These are phyloP conservation scores for Ustilaginoidea virens DNA, from an alignment of 2,329 filamentous ascomycete genomes.

Conservation along the genomic window DNA sequence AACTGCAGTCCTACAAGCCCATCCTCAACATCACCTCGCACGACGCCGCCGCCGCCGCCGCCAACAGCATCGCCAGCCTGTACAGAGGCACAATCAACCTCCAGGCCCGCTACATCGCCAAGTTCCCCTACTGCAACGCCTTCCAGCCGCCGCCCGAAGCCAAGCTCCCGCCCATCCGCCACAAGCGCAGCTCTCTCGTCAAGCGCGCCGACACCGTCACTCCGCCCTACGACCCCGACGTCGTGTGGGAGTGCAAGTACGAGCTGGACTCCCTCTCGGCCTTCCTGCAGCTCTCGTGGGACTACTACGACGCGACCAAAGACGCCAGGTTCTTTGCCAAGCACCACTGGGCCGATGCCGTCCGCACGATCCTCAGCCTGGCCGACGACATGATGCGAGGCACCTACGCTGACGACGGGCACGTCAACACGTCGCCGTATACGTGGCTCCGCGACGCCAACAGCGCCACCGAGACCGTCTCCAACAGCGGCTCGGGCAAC, in stretches of 20 bases:
- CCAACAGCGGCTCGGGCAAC: conserved; percentile 61
- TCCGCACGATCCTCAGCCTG: conserved; percentile 53
- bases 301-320: conserved; percentile 61
- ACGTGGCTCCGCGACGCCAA: conserved; percentile 62
- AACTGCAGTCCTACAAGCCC: conserved; percentile 59
- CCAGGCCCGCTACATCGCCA: conserved; percentile 54
- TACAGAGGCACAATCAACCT: conserved; percentile 65
- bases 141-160: conserved; percentile 80
- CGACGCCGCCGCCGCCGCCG: conserved; percentile 20
- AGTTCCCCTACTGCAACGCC: conserved; percentile 76
- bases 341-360: conserved; percentile 55
- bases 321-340: conserved; percentile 61
- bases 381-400: conserved; percentile 56
- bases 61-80: conserved; percentile 41
- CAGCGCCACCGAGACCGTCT: conserved; percentile 65
- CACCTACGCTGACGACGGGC: conserved; percentile 51
- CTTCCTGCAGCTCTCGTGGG: conserved; percentile 66
- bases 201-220: conserved; percentile 34
- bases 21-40: conserved; percentile 37
- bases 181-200: conserved; percentile 8
- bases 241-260: conserved; percentile 92
- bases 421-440: conserved; percentile 46
- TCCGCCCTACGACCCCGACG: conserved; percentile 49
- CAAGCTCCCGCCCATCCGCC: conserved; percentile 7
- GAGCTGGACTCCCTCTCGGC: conserved; percentile 83